phyloP scores from a whole-genome alignment of 805 yeast genomes.

The Candida maesae region DNA sequence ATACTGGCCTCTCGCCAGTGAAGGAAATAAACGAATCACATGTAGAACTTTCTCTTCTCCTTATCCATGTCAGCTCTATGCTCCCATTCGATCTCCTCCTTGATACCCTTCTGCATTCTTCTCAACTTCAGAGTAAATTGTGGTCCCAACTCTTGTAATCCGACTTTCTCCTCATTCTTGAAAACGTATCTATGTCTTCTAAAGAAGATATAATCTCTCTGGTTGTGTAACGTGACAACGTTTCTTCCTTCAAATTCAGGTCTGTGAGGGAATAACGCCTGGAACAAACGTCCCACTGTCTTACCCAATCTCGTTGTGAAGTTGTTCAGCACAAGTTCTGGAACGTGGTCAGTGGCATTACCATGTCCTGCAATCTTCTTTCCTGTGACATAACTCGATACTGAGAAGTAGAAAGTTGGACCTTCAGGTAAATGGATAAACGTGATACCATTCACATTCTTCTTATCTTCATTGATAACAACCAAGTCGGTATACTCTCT shows the following conservation, averaged over 20 bases:
- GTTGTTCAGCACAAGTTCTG: slow-evolving; percentile 88
- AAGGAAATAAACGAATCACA: no score
- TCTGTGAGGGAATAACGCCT: slow-evolving; percentile 83
- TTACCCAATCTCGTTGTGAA: slow-evolving; percentile 90
- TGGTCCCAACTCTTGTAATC: slow-evolving; percentile 94
- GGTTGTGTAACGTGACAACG: slow-evolving; percentile 93
- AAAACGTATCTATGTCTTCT: slow-evolving; percentile 92
- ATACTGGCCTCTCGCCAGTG: no score
- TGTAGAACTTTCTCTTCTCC: slow-evolving; percentile 87
- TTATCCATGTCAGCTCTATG: slow-evolving; percentile 95
- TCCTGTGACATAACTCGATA: slow-evolving; percentile 72
- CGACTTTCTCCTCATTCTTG: slow-evolving; percentile 86
- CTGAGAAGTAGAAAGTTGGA: slow-evolving; percentile 88
- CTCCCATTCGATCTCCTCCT: slow-evolving; percentile 94
- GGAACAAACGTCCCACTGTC: slow-evolving; percentile 89
- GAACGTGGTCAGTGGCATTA: slow-evolving; percentile 82
- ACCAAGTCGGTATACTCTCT: slow-evolving; percentile 85
- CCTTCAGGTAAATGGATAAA: slow-evolving; percentile 94
- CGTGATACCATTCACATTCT: slow-evolving; percentile 85
- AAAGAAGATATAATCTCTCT: slow-evolving; percentile 92
- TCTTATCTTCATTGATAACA: slow-evolving; percentile 92
- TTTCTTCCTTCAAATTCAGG: slow-evolving; percentile 97
- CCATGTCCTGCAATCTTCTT: slow-evolving; percentile 85
- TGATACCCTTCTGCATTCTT: slow-evolving; percentile 86
- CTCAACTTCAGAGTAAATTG: slow-evolving; percentile 89